Base-by-base conservation (phyloP, 2,329 filamentous ascomycete genomes). In the Paradendryphiella salina region DNA sequence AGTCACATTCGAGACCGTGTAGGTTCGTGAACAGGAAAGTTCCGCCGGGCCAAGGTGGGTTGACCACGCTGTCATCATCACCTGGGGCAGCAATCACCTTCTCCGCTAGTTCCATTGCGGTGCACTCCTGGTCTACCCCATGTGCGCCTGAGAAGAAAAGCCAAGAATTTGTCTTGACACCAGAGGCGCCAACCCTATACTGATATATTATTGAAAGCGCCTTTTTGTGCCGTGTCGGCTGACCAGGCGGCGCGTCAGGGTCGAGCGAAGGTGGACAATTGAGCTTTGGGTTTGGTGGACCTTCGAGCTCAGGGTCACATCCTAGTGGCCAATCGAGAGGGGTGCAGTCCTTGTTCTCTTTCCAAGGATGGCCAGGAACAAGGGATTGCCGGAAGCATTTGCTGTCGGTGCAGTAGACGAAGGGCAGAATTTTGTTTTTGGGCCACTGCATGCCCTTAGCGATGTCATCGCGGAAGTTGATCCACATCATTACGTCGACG, bases 401-500 rank as follows among this genome's bases (percentile, higher is more conserved):
- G 5, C 15, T 3, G 5, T 37, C 33, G 3, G 33, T 10, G n/a
- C 42, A 45, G 17, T 29, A 37, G 23, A 36, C 34, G 17, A 45
- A 45, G 1, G 42, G 42, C 1, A 45, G 33, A 7, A 37, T 37
- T 8, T 45, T 21, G 8, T 45, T 36, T 26, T 36, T 18, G 13
- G 42, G 42, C 42, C 42, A 45, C 4, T 9, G 1, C 42, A 45
- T 45, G 8, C 15, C 31, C 3, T 37, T 10, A 17, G 42, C 17
- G 3, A 45, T 15, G 13, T 15, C 26, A 3, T 28, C 23, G 15
- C 42, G 42, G 18, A 21, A 31, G 15, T 45, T 33, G 2, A 23
- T 37, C 42, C 42, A 45, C 34, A 45, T 45, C 42, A 45, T 29
- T 3, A 23, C 42, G 17, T 45, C 42, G 34, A 45, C 28, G 2